These are phyloP conservation scores for Truncatella angustata DNA, from an alignment of 2,329 filamentous ascomycete species.

Conservation along the genomic window DNA sequence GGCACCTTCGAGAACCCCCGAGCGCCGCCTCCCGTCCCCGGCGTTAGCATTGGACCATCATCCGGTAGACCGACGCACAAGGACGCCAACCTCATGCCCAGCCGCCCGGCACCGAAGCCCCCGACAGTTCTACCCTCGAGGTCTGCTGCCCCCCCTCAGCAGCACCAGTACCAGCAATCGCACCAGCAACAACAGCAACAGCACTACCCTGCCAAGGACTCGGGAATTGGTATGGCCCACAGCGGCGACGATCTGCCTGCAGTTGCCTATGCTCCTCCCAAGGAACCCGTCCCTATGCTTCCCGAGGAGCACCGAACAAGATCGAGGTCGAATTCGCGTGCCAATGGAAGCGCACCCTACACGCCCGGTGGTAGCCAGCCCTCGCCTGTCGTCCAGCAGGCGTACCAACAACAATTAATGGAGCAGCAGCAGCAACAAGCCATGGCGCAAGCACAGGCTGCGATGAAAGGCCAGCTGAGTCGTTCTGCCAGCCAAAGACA, in stretches of 20 bases:
- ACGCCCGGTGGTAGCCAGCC: conserved; percentile 43
- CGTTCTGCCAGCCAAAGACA: conserved; percentile 73
- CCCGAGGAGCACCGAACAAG: conserved; percentile 67
- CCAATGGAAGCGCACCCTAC: conserved; percentile 52
- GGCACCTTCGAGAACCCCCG: conserved; percentile 97
- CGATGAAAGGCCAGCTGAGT: conserved; percentile 68
- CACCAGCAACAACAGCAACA: too few relatives aligned
- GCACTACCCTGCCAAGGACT: conserved; percentile 61
- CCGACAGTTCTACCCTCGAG: conserved; percentile 63
- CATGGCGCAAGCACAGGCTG: conserved; percentile 75
- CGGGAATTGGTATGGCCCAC: conserved; percentile 60
- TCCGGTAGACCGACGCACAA: conserved; percentile 39
- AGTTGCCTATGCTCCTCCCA: conserved; percentile 38
- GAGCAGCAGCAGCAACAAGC: conserved; percentile 88
- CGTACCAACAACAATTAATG: conserved; percentile 61
- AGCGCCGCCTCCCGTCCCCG: conserved; percentile 73
- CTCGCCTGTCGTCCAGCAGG: conserved; percentile 38
- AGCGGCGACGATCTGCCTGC: conserved; percentile 53
- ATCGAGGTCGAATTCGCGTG: conserved; percentile 67
- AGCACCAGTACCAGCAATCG: too few relatives aligned
- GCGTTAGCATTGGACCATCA: conserved; percentile 38
- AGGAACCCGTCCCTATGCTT: conserved; percentile 60
- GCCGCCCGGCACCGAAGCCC: conserved; percentile 83
- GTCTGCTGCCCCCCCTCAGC: conserved; percentile 45
- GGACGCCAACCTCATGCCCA: conserved; percentile 68